Base-by-base conservation (phyloP, 345 rosid genomes). In the Ailanthus altissimus region DNA sequence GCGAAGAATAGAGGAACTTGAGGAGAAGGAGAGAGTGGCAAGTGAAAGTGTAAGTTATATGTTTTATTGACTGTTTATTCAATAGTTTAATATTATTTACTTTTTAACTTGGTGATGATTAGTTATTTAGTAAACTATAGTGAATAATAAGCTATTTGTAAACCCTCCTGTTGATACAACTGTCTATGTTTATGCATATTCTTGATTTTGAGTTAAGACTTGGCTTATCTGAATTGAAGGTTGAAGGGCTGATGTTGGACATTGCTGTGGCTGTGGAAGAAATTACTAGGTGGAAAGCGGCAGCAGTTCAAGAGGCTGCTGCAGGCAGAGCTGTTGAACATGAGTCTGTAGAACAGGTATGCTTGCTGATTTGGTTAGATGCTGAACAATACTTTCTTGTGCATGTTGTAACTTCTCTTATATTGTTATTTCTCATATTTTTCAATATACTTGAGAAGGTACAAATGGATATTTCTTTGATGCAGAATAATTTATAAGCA, bases 301-400 rank as follows among this genome's bases (percentile, higher is more conserved):
- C 99, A 78, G 99, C 98, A 60, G 99, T 94, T 88, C 90, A 97
- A 75, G 99, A 94, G 83, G 98, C 99, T 79, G 98, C 94, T 80
- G 99, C 98, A 14, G 99, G 97, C 60, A 84, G 91, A 88, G 97
- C 94, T 74, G 90, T 96, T 80, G 99, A 96, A 81, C 94, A 88
- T 79, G 97, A 93, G 66, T 87, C 87, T 79, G 74, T 86, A 12
- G 81, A 90, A 53, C 91, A 91, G 96, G 99, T 94, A 78, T 77
- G 83, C 75, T 65, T 66, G 16, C 71, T 26, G 5, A 8, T 10
- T 61, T 47, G 58, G 53, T 73, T 32, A n/a, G 53, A 61, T 62
- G 58, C n/a, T 12, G 67, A 14, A 53, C 36, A 0, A 53, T 49
- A 16, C 49, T 51, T 64, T 51, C 60, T 16, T 50, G 59, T 18